Base-by-base conservation (phyloP, 352 stramenopile genomes). In the Pythium coloratum region DNA sequence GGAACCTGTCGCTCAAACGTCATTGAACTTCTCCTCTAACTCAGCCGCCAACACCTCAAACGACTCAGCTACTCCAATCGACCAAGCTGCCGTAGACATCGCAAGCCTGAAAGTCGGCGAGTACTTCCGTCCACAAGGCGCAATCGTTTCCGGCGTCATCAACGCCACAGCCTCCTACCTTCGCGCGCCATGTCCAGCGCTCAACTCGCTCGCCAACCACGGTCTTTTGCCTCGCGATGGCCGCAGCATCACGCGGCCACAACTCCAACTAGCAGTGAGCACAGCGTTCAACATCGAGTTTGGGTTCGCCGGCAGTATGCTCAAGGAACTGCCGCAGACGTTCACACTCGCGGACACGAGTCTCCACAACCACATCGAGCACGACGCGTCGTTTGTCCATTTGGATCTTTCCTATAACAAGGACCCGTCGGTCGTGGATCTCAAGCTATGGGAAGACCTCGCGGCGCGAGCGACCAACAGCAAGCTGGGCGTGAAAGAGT, bases 311-410 rank as follows among this genome's bases (percentile, higher is more conserved):
- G 20, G 20, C 5, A 6, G 3, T 8, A 51, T 51, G 44, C 16
- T 51, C 44, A 24, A 51, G 18, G 20, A 32, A 3, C 20, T 51
- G 6, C 44, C 44, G 6, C 16, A 51, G 6, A 9, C 13, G 0
- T 20, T 51, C 44, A 51, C 44, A 51, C 44, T 51, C 18, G 44
- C 44, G 4, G 44, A 51, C 14, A 51, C 44, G 20, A 59, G 78
- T 3, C 59, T 67, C 5, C 73, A 80, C 62, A 60, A 63, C 20
- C 20, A 64, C 58, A 71, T 77, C n/a, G 73, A 77, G 57, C 73
- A 80, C 61, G 73, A 79, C 51, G 73, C 59, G 6, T 79, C 73
- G 26, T 59, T 76, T 3, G 66, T 63, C 8, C 78, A 82, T 51
- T 49, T 57, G 0, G 78, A 86, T 44, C 55, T 66, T 9, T 76